These are phyloP conservation scores for Cicer yamashitae DNA, from an alignment of 306 rosid genomes.

Conservation along the genomic window DNA sequence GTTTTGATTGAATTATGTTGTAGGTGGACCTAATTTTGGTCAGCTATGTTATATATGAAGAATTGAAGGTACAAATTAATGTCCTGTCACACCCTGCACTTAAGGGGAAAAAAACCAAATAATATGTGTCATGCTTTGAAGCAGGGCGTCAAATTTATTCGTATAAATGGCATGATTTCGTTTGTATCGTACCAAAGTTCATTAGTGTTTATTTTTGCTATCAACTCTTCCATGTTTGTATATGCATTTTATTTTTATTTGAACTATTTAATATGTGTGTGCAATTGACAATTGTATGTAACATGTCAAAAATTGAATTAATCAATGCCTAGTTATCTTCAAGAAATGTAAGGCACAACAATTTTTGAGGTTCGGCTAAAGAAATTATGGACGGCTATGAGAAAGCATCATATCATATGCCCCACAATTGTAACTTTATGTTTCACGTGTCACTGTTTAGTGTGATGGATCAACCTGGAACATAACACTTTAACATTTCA, in stretches of 20 bases:
- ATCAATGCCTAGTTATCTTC: background rate
- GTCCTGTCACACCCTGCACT: background rate
- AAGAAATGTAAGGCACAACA: constrained; percentile 27
- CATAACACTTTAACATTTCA: too few species aligned
- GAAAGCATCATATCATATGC: background rate
- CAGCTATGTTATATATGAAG: constrained; percentile 6
- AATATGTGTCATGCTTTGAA: background rate
- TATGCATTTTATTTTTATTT: background rate
- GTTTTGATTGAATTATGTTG: background rate
- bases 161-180: too few species aligned
- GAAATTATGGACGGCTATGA: background rate
- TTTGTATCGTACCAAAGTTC: background rate
- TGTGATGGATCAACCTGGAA: background rate
- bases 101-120: background rate
- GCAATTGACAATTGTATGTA: background rate
- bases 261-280: background rate
- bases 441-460: background rate
- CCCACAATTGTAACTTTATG: constrained; percentile 1
- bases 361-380: background rate
- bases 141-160: too few species aligned
- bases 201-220: background rate
- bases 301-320: background rate
- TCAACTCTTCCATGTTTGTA: background rate
- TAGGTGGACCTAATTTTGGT: constrained; percentile 1
- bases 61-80: background rate